A percentile compares a stretch with the other conserved stretches of the same genome.
phyloP scores from a whole-genome alignment of 345 rosid genomes.

The Populus nigra region DNA sequence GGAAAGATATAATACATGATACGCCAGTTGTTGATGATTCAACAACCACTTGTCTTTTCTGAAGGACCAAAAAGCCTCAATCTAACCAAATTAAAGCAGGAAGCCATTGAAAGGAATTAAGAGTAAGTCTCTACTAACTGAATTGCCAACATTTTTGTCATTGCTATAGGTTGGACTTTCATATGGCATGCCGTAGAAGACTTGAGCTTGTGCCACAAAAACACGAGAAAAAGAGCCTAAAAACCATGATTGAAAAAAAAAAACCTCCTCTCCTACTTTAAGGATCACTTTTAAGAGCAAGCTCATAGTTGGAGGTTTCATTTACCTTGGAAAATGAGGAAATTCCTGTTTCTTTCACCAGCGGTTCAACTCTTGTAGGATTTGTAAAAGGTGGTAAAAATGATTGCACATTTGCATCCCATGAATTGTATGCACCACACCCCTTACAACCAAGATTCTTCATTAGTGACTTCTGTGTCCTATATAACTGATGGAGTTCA shows the following conservation, averaged over 20 bases:
- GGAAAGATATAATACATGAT: not conserved
- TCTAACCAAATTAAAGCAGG: not conserved
- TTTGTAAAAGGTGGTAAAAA: conserved; percentile 12
- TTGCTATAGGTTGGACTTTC: not conserved
- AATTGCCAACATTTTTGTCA: not conserved
- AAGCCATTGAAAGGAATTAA: not conserved
- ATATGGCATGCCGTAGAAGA: not conserved
- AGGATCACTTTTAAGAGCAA: not conserved
- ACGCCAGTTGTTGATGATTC: not conserved
- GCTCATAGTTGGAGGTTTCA: not conserved
- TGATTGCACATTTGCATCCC: conserved; percentile 24
- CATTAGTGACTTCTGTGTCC: conserved; percentile 40
- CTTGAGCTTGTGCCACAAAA: not conserved
- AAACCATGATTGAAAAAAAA: not conserved
- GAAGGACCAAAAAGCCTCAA: not conserved
- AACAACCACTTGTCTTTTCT: not conserved
- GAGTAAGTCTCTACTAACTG: not conserved
- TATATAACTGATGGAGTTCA: conserved; percentile 44
- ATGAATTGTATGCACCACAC: conserved; percentile 13
- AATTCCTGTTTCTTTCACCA: conserved; percentile 16
- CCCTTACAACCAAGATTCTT: conserved; percentile 26
- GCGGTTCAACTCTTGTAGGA: conserved; percentile 15
- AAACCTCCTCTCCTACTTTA: not conserved
- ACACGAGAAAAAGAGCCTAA: not conserved
- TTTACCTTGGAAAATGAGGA: conserved; percentile 26